These are phyloP conservation scores for Coemansia guatemalensis DNA, from an alignment of 192 early-diverging fungal species.

Conservation along the genomic window DNA sequence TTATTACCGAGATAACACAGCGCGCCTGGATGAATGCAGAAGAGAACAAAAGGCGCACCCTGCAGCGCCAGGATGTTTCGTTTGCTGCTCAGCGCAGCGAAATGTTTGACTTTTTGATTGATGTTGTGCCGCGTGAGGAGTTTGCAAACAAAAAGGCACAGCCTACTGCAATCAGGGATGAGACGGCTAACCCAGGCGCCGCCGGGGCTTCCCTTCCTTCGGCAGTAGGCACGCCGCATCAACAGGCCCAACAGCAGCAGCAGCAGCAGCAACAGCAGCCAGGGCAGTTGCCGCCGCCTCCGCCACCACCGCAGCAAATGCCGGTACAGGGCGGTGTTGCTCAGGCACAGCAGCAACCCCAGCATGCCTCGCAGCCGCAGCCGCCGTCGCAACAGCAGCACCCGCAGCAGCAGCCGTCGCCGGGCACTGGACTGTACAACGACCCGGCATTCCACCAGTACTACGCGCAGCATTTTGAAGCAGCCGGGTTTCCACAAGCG, in stretches of 20 bases:
- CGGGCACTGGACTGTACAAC: slow-evolving; percentile 20
- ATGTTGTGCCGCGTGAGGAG: slow-evolving; percentile 94
- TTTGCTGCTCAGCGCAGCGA: slow-evolving; percentile 85
- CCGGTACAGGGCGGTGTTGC: no score
- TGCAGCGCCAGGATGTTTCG: slow-evolving; percentile 90
- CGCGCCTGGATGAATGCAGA: slow-evolving; percentile 90
- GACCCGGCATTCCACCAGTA: slow-evolving; percentile 47
- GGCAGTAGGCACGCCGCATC: slow-evolving; percentile 1
- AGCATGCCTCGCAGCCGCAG: background rate
- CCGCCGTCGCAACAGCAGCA: slow-evolving; percentile 14
- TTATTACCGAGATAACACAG: slow-evolving; percentile 86
- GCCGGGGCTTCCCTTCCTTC: slow-evolving; percentile 6
- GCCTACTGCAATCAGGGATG: slow-evolving; percentile 1
- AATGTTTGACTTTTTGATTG: slow-evolving; percentile 97
- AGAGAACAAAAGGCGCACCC: slow-evolving; percentile 93
- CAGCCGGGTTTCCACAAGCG: slow-evolving; percentile 37
- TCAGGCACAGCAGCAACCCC: background rate
- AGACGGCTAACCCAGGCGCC: background rate
- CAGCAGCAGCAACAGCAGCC: slow-evolving; percentile 8
- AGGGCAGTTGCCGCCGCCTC: no score
- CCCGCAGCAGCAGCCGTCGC: slow-evolving; percentile 11
- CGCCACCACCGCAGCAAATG: no score
- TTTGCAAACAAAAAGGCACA: slow-evolving; percentile 41
- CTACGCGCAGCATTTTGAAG: slow-evolving; percentile 51
- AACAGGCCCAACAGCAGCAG: slow-evolving; percentile 4